A percentile compares a stretch with the other conserved stretches of the same genome.
phyloP scores from a whole-genome alignment of 2,329 filamentous ascomycete species.

The Fusarium chlamydosporum region DNA sequence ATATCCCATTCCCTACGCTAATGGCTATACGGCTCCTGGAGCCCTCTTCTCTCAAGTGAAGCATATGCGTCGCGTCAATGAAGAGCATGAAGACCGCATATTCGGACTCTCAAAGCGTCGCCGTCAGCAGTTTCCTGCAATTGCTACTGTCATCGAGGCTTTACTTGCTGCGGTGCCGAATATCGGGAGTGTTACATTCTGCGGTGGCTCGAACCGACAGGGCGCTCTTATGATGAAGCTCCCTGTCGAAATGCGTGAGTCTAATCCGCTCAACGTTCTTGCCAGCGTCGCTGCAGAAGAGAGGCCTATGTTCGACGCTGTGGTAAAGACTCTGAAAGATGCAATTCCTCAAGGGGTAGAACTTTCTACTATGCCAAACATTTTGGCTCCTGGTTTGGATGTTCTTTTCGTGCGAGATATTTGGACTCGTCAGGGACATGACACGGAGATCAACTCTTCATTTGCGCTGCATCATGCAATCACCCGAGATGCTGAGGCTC shows the following conservation, averaged over 20 bases:
- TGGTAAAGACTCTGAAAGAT: conserved; percentile 57
- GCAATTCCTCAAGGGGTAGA: conserved; percentile 60
- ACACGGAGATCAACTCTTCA: conserved; percentile 70
- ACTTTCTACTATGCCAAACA: conserved; percentile 56
- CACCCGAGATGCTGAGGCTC: conserved; percentile 75
- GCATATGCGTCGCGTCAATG: conserved; percentile 66
- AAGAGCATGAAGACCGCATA: conserved; percentile 67
- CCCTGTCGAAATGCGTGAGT: conserved; percentile 68
- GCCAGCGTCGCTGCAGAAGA: conserved; percentile 49
- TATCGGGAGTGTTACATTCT: conserved; percentile 83
- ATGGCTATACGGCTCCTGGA: conserved; percentile 78
- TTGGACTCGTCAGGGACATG: conserved; percentile 66
- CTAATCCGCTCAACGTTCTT: conserved; percentile 71
- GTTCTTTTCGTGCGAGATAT: conserved; percentile 64
- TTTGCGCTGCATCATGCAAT: conserved; percentile 81
- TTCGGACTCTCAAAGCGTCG: conserved; percentile 86
- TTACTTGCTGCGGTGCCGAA: conserved; percentile 77
- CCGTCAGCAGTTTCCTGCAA: conserved; percentile 85
- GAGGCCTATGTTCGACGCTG: conserved; percentile 54
- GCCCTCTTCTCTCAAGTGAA: conserved; percentile 70
- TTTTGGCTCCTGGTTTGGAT: conserved; percentile 61
- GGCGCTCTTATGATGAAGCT: conserved; percentile 83
- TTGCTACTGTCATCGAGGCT: conserved; percentile 83
- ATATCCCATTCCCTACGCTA: conserved; percentile 87
- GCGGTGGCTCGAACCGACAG: conserved; percentile 88